Percentiles rank a stretch among this genome's conserved stretches.
Conservation (phyloP, 208 protist species). For the Trypanosoma avium region DNA sequence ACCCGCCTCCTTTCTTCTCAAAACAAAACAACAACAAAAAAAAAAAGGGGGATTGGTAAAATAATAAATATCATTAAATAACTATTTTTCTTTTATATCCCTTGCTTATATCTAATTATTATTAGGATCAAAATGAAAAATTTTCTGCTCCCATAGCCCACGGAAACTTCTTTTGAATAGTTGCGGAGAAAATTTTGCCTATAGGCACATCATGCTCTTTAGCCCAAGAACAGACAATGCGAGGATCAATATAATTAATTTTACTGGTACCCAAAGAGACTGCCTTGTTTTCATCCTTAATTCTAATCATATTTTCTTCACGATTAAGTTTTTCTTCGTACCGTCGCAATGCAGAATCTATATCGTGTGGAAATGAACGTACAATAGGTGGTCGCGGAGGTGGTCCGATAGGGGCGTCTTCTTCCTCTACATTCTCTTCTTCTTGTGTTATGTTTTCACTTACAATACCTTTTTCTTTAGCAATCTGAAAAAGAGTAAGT, state of each 20-base stretch:
- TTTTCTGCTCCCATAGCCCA: constrained; percentile 93
- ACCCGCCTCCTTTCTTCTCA: no score
- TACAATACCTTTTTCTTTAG: constrained; percentile 49
- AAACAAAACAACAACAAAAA: no score
- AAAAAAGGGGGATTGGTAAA: no score
- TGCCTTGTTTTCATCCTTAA: constrained; percentile 91
- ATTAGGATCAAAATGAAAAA: constrained; percentile 66
- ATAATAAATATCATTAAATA: no score
- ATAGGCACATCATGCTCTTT: constrained; percentile 93
- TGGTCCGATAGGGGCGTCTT: constrained; percentile 32
- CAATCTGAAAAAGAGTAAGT: constrained; percentile 65
- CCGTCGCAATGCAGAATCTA: constrained; percentile 58
- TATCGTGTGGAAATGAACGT: constrained; percentile 67
- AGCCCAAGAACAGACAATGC: constrained; percentile 97
- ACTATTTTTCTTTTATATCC: no score
- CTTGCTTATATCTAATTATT: no score
- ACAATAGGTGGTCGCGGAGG: constrained; percentile 77
- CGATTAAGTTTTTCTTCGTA: constrained; percentile 78
- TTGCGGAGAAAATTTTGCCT: constrained; percentile 97
- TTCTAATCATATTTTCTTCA: constrained; percentile 80
- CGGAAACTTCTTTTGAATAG: constrained; percentile 97
- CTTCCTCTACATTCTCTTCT: constrained; percentile 54
- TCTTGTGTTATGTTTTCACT: constrained; percentile 28
- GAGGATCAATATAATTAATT: constrained; percentile 99
- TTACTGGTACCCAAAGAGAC: constrained; percentile 97